Evolutionary conservation across 176 grass and related monocot genomes (phyloP).

Genomic region (Oropetium thomaeum): DNA sequence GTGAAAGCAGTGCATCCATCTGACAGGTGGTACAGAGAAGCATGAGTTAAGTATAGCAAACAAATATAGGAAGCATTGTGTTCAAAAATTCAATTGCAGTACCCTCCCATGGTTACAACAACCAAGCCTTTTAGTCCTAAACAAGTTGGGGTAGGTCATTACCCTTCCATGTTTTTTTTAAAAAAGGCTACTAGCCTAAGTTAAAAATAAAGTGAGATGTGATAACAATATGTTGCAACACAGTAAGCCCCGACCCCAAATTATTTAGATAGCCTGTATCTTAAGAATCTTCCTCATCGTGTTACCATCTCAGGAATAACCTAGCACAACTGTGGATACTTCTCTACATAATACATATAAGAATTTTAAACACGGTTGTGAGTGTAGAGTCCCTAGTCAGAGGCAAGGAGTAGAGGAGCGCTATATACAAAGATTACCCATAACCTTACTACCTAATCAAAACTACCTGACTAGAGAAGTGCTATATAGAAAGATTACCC

Average conservation of each 20-base stretch:
- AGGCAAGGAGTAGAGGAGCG: neutral
- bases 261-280: neutral
- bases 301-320: neutral
- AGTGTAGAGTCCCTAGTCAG: neutral
- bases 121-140: too few relatives aligned
- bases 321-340: conserved; percentile 13
- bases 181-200: neutral
- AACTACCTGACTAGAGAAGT: neutral
- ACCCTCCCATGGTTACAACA: neutral
- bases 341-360: neutral
- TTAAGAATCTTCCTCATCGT: neutral
- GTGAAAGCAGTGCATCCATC: conserved; percentile 81
- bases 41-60: neutral
- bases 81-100: neutral
- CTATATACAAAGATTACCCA: neutral
- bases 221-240: neutral
- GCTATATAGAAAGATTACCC: neutral
- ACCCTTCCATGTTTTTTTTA: too few relatives aligned
- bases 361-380: neutral
- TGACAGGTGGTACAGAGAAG: conserved; percentile 37
- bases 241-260: neutral
- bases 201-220: conserved; percentile 23
- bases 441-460: neutral
- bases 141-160: too few relatives aligned
- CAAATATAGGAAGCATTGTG: neutral